These are phyloP conservation scores for Lasiodiplodia theobromae DNA, from an alignment of 2,329 filamentous ascomycete species.

Conservation along the genomic window DNA sequence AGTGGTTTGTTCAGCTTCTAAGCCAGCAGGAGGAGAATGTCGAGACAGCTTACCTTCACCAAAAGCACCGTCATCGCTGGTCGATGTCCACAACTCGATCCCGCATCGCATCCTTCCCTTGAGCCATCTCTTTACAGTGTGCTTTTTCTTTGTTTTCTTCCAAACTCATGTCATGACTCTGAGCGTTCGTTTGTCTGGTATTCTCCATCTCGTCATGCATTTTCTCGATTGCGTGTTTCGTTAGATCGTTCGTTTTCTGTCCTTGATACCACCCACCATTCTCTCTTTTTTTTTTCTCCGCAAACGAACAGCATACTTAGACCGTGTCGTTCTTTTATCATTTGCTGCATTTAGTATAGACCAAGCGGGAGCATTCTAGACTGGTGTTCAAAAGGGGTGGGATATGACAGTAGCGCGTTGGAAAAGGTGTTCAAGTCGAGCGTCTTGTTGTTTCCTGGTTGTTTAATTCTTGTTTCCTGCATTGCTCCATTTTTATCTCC, in stretches of 20 bases:
- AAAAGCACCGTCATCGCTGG: conserved; percentile 2
- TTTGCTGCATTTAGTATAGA: conserved; percentile 12
- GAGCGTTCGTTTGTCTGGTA: conserved; percentile 8
- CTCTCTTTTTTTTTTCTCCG: not conserved
- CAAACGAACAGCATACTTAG: not conserved
- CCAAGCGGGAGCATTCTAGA: conserved; percentile 11
- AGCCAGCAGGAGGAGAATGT: not conserved
- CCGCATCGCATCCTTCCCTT: conserved; percentile 1
- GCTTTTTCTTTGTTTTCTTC: not conserved
- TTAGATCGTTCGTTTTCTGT: not conserved
- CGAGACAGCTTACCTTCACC: not conserved
- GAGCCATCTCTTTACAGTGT: not conserved
- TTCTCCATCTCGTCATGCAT: not conserved
- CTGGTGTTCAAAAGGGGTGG: conserved; percentile 9
- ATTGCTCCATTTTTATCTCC: not conserved
- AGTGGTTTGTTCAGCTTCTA: conserved; percentile 53
- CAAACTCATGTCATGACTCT: conserved; percentile 14
- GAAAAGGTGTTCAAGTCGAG: not conserved
- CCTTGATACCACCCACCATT: not conserved
- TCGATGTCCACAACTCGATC: conserved; percentile 8
- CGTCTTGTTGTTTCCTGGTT: not conserved
- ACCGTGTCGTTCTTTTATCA: not conserved
- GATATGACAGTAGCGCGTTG: not conserved
- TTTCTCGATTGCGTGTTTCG: not conserved
- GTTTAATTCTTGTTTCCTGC: not conserved